Percentiles rank a stretch among this genome's conserved stretches.
phyloP scores from a whole-genome alignment of 495 filamentous ascomycete species.

The Pseudoneurospora amorphoporcata region DNA sequence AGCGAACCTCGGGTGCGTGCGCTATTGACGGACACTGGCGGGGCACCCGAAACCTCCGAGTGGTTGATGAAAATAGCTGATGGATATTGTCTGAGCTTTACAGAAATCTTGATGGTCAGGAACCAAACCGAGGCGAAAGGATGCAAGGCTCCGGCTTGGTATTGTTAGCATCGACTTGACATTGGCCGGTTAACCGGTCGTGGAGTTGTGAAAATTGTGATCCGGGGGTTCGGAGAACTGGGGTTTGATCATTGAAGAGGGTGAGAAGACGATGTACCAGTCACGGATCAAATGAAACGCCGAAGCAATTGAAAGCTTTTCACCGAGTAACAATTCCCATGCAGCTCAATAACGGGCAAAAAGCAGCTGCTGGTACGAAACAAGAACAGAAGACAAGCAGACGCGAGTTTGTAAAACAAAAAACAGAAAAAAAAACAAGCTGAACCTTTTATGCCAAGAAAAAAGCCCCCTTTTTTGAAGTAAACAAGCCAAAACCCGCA shows the following conservation, averaged over 20 bases:
- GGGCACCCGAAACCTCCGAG: neutral
- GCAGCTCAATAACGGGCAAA: no score
- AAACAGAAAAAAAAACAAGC: neutral
- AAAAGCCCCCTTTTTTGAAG: neutral
- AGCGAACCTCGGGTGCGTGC: neutral
- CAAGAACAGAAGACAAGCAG: no score
- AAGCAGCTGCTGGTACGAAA: no score
- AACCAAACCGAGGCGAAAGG: neutral
- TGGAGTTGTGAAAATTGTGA: neutral
- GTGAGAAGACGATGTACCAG: neutral
- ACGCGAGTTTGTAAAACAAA: neutral
- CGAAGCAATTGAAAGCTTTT: neutral
- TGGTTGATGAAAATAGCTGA: neutral
- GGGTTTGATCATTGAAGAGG: neutral
- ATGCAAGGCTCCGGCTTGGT: neutral
- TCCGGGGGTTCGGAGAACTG: neutral
- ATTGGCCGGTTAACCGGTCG: neutral
- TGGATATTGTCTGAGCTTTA: neutral
- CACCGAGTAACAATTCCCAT: neutral
- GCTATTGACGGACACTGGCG: neutral
- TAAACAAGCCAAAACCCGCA: neutral
- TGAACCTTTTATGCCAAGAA: neutral
- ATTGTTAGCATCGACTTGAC: neutral
- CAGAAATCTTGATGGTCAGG: neutral
- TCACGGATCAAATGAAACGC: neutral